Evolutionary conservation across 2,329 filamentous ascomycete genomes (phyloP).

Genomic region (Paraconiothyrium brasiliense): DNA sequence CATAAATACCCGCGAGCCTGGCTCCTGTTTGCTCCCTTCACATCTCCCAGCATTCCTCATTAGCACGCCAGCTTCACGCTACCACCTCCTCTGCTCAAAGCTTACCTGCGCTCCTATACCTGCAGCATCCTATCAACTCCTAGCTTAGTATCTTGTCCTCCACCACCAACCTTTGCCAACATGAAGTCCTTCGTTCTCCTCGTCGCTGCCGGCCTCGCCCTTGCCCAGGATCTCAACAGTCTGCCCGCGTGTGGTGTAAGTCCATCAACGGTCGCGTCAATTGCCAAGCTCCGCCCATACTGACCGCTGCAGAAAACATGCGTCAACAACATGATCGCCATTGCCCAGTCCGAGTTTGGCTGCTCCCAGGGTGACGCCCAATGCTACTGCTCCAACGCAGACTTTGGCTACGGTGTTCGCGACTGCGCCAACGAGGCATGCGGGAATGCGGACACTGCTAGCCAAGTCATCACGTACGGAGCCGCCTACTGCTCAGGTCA

Average conservation of each 20-base stretch:
- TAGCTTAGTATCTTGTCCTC: slow-evolving; percentile 21
- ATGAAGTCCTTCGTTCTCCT: slow-evolving; percentile 54
- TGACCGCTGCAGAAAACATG: slow-evolving; percentile 48
- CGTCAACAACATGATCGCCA: slow-evolving; percentile 57
- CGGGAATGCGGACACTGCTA: slow-evolving; percentile 30
- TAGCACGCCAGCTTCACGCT: slow-evolving; percentile 2
- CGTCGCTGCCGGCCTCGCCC: slow-evolving; percentile 44
- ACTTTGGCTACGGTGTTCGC: slow-evolving; percentile 59
- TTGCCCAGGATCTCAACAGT: slow-evolving; percentile 41
- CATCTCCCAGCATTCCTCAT: slow-evolving; percentile 19
- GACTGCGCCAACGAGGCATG: slow-evolving; percentile 59
- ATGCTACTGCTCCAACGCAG: slow-evolving; percentile 56
- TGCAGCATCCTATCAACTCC: slow-evolving; percentile 30
- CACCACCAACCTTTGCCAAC: slow-evolving; percentile 27
- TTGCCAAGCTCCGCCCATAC: not conserved
- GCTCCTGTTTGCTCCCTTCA: slow-evolving; percentile 12
- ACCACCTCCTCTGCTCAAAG: slow-evolving; percentile 14
- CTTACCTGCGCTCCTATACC: slow-evolving; percentile 21
- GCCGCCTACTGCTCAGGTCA: slow-evolving; percentile 44
- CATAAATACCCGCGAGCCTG: slow-evolving; percentile 29
- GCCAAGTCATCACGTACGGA: slow-evolving; percentile 46
- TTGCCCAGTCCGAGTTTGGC: slow-evolving; percentile 51
- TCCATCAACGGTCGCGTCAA: slow-evolving; percentile 12
- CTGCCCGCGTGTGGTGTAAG: slow-evolving; percentile 50
- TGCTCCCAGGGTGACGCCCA: slow-evolving; percentile 50